phyloP scores from a whole-genome alignment of 139 green algal species.

The Volvox reticuliferus region DNA sequence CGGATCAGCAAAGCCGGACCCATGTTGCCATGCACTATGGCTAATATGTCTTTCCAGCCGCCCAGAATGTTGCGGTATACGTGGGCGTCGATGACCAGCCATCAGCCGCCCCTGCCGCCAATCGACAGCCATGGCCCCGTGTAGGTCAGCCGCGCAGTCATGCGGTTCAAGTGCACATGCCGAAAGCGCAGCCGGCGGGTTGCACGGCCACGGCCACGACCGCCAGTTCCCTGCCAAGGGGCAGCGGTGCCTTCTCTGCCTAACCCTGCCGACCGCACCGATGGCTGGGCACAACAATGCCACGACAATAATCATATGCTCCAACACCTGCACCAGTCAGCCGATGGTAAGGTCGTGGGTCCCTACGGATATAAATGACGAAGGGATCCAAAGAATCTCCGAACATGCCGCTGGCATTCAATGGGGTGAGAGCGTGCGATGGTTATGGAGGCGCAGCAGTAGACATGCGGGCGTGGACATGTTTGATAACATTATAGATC shows the following conservation, averaged over 20 bases:
- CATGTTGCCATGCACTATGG: conserved; percentile 8
- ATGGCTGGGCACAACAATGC: no score
- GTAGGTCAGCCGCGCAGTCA: conserved; percentile 79
- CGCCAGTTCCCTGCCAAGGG: background rate
- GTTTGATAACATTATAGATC: no score
- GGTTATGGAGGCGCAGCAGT: no score
- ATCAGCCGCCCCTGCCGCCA: conserved; percentile 72
- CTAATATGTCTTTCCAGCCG: conserved; percentile 77
- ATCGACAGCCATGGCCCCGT: conserved; percentile 64
- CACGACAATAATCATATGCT: no score
- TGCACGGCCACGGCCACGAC: background rate
- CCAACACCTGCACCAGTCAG: no score
- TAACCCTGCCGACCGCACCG: no score
- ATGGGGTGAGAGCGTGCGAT: no score
- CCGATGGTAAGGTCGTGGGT: no score
- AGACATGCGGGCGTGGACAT: no score
- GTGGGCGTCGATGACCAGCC: conserved; percentile 79
- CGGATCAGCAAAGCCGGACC: background rate
- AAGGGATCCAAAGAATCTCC: no score
- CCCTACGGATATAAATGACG: no score
- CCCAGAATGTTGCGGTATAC: conserved; percentile 83
- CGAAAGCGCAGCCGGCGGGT: conserved; percentile 66
- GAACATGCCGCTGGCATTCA: no score
- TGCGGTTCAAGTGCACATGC: conserved; percentile 85
- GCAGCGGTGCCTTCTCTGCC: background rate